phyloP scores from a whole-genome alignment of 805 yeast genomes.

The Kodamaea fukazawae region DNA sequence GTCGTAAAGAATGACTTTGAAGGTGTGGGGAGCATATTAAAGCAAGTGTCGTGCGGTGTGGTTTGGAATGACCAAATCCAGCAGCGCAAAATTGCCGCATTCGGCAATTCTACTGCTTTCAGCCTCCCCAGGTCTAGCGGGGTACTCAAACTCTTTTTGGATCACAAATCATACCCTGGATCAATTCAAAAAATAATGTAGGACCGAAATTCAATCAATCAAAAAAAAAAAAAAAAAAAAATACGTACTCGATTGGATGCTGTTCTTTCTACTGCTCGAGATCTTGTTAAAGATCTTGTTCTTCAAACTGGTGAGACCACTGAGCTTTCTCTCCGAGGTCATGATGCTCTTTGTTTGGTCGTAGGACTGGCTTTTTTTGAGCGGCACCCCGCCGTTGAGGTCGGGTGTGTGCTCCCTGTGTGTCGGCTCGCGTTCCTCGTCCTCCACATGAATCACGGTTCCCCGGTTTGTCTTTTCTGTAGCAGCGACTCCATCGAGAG shows the following conservation, averaged over 20 bases:
- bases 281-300: slow-evolving; percentile 9
- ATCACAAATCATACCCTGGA: not conserved
- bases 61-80: slow-evolving; percentile 1
- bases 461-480: slow-evolving; percentile 3
- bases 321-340: slow-evolving; percentile 27
- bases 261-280: slow-evolving; percentile 11
- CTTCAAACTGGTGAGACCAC: slow-evolving; percentile 11
- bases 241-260: slow-evolving; percentile 34
- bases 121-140: slow-evolving; percentile 5
- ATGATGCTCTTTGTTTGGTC: slow-evolving; percentile 39
- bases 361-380: slow-evolving; percentile 23
- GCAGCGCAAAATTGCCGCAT: not conserved
- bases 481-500: not conserved
- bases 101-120: not conserved
- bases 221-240: slow-evolving; percentile 10
- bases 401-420: slow-evolving; percentile 9
- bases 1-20: not conserved
- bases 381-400: slow-evolving; percentile 3
- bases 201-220: not conserved
- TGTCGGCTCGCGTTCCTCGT: not conserved
- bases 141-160: slow-evolving; percentile 1
- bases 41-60: no score
- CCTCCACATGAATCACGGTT: not conserved
- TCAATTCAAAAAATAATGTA: slow-evolving; percentile 1
- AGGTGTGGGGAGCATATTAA: no score